Percentiles rank a stretch among this genome's conserved stretches.
phyloP scores from a whole-genome alignment of 768 basidiomycete genomes.

The Gloeopeniophorella convolvens region DNA sequence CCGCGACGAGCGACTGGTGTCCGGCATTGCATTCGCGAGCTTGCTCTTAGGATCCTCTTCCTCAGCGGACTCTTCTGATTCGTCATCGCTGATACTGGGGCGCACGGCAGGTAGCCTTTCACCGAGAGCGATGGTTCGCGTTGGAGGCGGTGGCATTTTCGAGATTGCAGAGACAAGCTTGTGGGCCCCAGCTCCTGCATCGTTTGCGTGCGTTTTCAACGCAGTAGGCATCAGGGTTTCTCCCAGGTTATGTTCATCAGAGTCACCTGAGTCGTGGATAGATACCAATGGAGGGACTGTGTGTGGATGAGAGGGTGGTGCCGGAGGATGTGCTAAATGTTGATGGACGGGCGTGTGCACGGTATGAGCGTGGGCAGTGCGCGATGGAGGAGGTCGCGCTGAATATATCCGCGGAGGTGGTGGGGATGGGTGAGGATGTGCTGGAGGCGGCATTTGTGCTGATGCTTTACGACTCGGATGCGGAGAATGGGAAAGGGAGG shows the following conservation, averaged over 20 bases:
- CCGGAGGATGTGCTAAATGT: not conserved
- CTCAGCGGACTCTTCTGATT: slow-evolving; percentile 34
- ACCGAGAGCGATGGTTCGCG: slow-evolving; percentile 60
- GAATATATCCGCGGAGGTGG: not conserved
- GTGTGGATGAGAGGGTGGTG: not conserved
- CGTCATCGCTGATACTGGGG: slow-evolving; percentile 40
- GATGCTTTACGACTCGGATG: not conserved
- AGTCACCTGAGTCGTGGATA: not conserved
- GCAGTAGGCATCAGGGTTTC: not conserved
- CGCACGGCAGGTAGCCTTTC: slow-evolving; percentile 65
- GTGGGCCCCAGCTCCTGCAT: not conserved
- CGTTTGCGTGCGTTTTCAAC: not conserved
- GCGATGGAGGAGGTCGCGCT: not conserved
- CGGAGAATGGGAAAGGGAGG: not conserved
- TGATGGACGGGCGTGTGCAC: not conserved
- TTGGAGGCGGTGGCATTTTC: slow-evolving; percentile 63
- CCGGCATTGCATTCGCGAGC: slow-evolving; percentile 50
- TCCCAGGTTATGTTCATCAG: not conserved
- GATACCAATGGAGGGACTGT: not conserved
- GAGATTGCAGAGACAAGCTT: slow-evolving; percentile 1
- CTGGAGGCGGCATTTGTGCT: slow-evolving; percentile 5
- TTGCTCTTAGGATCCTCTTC: slow-evolving; percentile 43
- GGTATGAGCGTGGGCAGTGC: not conserved
- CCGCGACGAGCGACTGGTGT: slow-evolving; percentile 62
- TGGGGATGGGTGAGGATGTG: not conserved